Evolutionary conservation across 23 red algal species (phyloP).

Genomic region (Pyropia haitanensis): DNA sequence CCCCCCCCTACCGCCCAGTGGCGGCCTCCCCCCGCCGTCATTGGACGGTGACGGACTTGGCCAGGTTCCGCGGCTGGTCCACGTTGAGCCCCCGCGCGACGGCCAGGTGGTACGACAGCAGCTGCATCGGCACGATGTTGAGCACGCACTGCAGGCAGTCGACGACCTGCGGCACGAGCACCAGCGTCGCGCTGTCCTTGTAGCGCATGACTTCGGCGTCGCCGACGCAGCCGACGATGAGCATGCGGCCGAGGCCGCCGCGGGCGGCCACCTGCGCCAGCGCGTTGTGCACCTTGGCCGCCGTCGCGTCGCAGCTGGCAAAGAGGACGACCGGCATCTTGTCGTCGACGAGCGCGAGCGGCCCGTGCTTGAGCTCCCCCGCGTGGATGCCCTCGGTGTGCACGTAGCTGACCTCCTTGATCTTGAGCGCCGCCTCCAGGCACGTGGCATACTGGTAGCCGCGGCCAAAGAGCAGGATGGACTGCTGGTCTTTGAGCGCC

Average conservation of each 20-base stretch:
- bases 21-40: too few species aligned
- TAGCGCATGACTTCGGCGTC: constrained; percentile 46
- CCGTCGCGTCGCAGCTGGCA: constrained; percentile 55
- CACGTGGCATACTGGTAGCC: constrained; percentile 97
- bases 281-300: constrained; percentile 79
- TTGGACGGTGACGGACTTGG: too few species aligned
- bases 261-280: constrained; percentile 80
- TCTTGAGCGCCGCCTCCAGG: constrained; percentile 90
- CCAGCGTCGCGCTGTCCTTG: constrained; percentile 26
- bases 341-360: constrained; percentile 88
- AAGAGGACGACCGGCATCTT: constrained; percentile 95
- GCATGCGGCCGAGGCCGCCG: constrained; percentile 68
- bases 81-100: constrained; percentile 83
- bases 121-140: constrained; percentile 90
- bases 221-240: constrained; percentile 79
- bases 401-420: constrained; percentile 94
- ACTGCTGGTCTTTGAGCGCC: constrained; percentile 36
- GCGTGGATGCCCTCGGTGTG: constrained; percentile 99
- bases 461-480: constrained; percentile 79
- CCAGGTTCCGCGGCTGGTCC: constrained; percentile 76
- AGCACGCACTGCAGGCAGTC: constrained; percentile 92
- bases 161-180: constrained; percentile 71
- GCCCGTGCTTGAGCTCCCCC: constrained; percentile 96
- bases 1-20: too few species aligned
- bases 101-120: constrained; percentile 87